Conservation (phyloP, 1,284 basidiomycete genomes). For the Coniophora puteana region DNA sequence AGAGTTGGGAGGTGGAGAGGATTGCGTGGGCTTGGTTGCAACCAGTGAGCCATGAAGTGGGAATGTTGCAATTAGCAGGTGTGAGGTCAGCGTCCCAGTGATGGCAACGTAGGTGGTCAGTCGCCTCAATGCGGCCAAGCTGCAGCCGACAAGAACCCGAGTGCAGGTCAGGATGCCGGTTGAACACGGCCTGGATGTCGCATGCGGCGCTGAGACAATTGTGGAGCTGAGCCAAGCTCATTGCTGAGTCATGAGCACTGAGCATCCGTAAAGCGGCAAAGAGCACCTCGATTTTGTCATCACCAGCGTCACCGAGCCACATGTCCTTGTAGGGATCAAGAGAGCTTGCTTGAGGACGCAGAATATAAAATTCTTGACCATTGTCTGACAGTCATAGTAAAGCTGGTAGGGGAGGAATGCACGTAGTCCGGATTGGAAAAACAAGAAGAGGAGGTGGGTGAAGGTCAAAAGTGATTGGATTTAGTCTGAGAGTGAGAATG, state of each 20-base stretch:
- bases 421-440: not conserved
- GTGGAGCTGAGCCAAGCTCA: slow-evolving; percentile 6
- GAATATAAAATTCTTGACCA: slow-evolving; percentile 6
- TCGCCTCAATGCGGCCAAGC: not conserved
- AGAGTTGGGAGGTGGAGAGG: too few relatives aligned
- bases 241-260: slow-evolving; percentile 4
- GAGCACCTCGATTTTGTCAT: slow-evolving; percentile 3
- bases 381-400: slow-evolving; percentile 2
- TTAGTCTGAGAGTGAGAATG: slow-evolving; percentile 2
- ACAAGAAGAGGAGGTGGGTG: slow-evolving; percentile 1
- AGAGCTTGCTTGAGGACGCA: slow-evolving; percentile 4
- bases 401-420: slow-evolving; percentile 5
- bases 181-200: not conserved
- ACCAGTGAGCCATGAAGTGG: too few relatives aligned
- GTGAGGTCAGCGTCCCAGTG: too few relatives aligned
- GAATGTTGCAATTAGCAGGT: too few relatives aligned
- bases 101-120: too few relatives aligned
- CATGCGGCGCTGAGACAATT: not conserved
- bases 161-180: not conserved
- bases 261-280: slow-evolving; percentile 4
- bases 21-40: too few relatives aligned
- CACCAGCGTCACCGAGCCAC: slow-evolving; percentile 1
- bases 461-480: not conserved
- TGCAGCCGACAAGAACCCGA: not conserved
- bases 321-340: not conserved